phyloP scores from a whole-genome alignment of 495 filamentous ascomycete genomes.

The Daldinia bambusicola region DNA sequence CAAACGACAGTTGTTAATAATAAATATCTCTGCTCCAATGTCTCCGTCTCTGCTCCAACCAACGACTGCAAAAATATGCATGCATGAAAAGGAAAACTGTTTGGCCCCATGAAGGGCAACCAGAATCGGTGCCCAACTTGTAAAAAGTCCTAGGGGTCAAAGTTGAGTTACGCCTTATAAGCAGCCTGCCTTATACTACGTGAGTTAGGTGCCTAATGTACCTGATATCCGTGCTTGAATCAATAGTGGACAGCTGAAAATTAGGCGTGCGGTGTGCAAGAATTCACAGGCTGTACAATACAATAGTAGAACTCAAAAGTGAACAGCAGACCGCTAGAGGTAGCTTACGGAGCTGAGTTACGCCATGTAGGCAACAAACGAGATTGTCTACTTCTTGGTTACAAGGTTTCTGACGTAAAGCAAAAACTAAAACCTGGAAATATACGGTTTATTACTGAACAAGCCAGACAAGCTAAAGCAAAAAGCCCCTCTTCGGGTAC shows the following conservation, averaged over 20 bases:
- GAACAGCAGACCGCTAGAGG: neutral
- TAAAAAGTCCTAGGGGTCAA: neutral
- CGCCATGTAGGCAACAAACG: neutral
- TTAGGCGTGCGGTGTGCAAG: too few species aligned
- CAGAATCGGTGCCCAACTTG: slow-evolving; percentile 20
- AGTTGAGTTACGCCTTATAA: neutral
- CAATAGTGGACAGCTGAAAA: too few species aligned
- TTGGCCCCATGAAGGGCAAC: slow-evolving; percentile 33
- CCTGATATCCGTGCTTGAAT: too few species aligned
- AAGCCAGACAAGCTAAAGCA: too few species aligned
- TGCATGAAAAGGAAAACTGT: slow-evolving; percentile 10
- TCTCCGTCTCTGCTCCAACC: neutral
- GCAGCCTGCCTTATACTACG: too few species aligned
- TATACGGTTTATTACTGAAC: too few species aligned
- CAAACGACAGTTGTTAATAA: slow-evolving; percentile 1
- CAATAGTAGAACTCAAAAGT: neutral
- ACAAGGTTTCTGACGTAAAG: too few species aligned
- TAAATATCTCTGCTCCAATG: slow-evolving; percentile 5
- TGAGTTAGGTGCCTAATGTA: too few species aligned
- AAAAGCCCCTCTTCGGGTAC: too few species aligned
- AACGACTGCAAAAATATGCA: slow-evolving; percentile 15
- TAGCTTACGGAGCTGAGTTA: neutral
- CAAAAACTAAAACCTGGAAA: neutral
- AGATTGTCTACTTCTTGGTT: neutral
- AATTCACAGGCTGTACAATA: neutral